A percentile compares a stretch with the other conserved stretches of the same genome.
Conservation (phyloP, 345 rosid genomes). For the Mallotus nudiflorus region DNA sequence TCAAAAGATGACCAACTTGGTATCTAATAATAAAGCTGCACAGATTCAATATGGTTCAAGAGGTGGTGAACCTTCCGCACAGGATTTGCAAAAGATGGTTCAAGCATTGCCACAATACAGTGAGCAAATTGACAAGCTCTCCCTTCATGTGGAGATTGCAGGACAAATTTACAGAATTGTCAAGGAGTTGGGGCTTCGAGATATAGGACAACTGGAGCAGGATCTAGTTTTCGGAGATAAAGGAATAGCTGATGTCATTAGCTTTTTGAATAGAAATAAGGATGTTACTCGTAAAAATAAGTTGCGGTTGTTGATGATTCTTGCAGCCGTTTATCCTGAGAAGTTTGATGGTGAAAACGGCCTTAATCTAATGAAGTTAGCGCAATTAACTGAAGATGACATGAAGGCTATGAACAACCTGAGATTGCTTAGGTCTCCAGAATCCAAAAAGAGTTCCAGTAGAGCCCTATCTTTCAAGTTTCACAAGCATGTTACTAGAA, state of each 20-base stretch:
- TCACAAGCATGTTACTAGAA: slow-evolving; percentile 85
- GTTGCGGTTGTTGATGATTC: slow-evolving; percentile 93
- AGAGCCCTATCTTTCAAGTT: slow-evolving; percentile 82
- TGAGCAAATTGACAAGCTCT: slow-evolving; percentile 97
- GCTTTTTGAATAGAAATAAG: slow-evolving; percentile 77
- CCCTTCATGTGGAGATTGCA: slow-evolving; percentile 98
- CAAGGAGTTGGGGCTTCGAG: slow-evolving; percentile 80
- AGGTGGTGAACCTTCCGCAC: slow-evolving; percentile 85
- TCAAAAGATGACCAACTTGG: too few species aligned
- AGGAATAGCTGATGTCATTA: slow-evolving; percentile 90
- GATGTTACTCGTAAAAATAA: slow-evolving; percentile 85
- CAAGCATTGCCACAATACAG: slow-evolving; percentile 98
- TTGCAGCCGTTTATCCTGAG: slow-evolving; percentile 90
- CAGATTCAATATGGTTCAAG: too few species aligned
- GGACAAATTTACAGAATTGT: slow-evolving; percentile 80
- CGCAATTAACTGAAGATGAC: slow-evolving; percentile 76
- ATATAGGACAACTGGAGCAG: slow-evolving; percentile 95
- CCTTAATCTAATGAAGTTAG: slow-evolving; percentile 85
- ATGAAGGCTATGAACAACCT: slow-evolving; percentile 89
- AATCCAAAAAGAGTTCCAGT: slow-evolving; percentile 62
- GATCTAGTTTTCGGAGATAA: slow-evolving; percentile 99
- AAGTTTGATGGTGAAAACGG: slow-evolving; percentile 94
- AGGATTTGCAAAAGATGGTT: slow-evolving; percentile 98
- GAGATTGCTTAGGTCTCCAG: slow-evolving; percentile 76
- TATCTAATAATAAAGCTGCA: too few species aligned